Evolutionary conservation across 805 yeast species (phyloP).

Genomic region (Candida mattraensis): DNA sequence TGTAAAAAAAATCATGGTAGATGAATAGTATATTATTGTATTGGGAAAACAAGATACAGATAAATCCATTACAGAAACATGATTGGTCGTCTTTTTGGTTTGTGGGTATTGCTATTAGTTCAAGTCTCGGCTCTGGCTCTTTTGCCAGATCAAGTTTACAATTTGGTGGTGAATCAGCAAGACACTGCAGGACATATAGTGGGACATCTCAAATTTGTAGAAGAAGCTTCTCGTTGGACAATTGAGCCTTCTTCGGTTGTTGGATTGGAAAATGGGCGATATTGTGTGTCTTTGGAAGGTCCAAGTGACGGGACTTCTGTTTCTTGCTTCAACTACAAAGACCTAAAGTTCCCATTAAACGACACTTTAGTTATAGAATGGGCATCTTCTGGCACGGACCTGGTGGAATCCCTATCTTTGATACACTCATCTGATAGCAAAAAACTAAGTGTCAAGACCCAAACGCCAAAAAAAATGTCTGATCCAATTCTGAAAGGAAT

Average conservation of each 20-base stretch:
- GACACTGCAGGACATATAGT: no score
- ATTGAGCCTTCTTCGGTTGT: neutral
- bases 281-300: conserved; percentile 23
- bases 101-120: no score
- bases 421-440: conserved; percentile 4
- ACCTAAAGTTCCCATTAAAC: conserved; percentile 19
- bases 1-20: no score
- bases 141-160: no score
- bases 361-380: conserved; percentile 19
- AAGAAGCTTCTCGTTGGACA: conserved; percentile 8
- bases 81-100: no score
- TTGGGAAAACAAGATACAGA: no score
- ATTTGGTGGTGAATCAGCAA: no score
- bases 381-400: neutral
- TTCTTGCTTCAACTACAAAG: conserved; percentile 26
- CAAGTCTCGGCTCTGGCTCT: no score
- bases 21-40: no score
- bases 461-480: conserved; percentile 5
- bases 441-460: conserved; percentile 8
- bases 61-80: no score
- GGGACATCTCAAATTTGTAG: conserved; percentile 10
- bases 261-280: conserved; percentile 8
- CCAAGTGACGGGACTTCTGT: conserved; percentile 1
- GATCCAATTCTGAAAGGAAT: conserved; percentile 13
- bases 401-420: conserved; percentile 18